phyloP scores from a whole-genome alignment of 371 early-diverging fungal genomes.

The Massospora cicadina region DNA sequence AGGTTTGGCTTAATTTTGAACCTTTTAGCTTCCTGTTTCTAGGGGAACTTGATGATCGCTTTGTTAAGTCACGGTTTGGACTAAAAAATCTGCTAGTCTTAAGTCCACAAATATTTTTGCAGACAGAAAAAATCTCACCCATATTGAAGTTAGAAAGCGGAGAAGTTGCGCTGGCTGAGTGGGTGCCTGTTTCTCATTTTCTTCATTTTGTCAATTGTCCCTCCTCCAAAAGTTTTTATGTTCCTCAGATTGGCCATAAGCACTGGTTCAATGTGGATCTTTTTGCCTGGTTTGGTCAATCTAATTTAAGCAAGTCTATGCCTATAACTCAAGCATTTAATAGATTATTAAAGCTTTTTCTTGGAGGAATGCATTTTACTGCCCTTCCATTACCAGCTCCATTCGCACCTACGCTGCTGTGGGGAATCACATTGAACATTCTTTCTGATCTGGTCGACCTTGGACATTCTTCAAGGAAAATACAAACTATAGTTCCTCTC shows the following conservation, averaged over 20 bases:
- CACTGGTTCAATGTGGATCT: neutral
- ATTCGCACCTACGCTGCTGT: neutral
- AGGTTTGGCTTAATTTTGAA: neutral
- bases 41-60: conserved; percentile 45
- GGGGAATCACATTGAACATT: conserved; percentile 5
- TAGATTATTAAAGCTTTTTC: neutral
- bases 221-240: neutral
- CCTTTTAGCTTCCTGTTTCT: conserved; percentile 23
- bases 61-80: conserved; percentile 29
- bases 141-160: neutral
- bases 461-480: neutral
- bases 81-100: conserved; percentile 36
- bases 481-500: neutral
- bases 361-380: conserved; percentile 5
- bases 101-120: conserved; percentile 22
- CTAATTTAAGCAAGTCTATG: neutral
- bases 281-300: neutral
- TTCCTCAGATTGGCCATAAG: neutral
- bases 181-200: neutral
- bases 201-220: neutral
- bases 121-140: neutral
- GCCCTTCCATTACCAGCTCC: conserved; percentile 1
- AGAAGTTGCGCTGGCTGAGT: neutral
- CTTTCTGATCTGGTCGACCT: neutral
- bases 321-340: neutral